These are phyloP conservation scores for Gaertneriomyces semiglobifer DNA, from an alignment of 192 early-diverging fungal genomes.

Conservation along the genomic window DNA sequence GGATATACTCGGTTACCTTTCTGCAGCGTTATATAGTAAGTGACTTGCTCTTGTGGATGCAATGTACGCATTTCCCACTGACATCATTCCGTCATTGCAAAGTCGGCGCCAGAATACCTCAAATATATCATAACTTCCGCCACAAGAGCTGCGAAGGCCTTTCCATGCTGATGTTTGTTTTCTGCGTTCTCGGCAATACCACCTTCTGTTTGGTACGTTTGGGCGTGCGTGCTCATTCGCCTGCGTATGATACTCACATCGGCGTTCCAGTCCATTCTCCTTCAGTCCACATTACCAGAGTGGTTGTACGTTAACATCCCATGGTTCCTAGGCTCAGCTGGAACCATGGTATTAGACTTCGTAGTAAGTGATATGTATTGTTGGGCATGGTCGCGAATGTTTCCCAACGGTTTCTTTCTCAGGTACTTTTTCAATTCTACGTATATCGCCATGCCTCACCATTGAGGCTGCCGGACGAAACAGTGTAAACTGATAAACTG, in stretches of 20 bases:
- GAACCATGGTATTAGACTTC: constrained; percentile 75
- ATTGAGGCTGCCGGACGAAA: too few relatives aligned
- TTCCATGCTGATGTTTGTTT: constrained; percentile 79
- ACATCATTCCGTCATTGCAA: not conserved
- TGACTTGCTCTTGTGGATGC: not conserved
- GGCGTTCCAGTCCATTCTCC: constrained; percentile 65
- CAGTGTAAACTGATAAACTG: too few relatives aligned
- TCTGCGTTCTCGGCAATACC: constrained; percentile 74
- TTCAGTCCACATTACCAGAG: constrained; percentile 62
- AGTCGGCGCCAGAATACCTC: constrained; percentile 59
- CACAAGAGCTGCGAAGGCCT: constrained; percentile 73
- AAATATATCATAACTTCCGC: constrained; percentile 75
- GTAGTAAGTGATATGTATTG: constrained; percentile 46
- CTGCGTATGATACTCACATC: not conserved
- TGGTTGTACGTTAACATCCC: constrained; percentile 67
- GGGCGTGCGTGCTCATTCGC: not conserved
- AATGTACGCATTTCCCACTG: not conserved
- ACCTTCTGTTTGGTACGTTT: constrained; percentile 47
- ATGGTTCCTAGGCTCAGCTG: constrained; percentile 68
- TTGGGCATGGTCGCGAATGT: not conserved
- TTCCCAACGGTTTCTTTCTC: not conserved
- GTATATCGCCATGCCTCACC: not conserved
- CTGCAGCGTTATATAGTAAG: constrained; percentile 62
- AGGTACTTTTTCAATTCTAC: constrained; percentile 1
- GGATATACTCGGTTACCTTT: constrained; percentile 70